Percentiles rank a stretch among this genome's conserved stretches.
These are phyloP conservation scores for Castanea crenata DNA, from an alignment of 306 rosid species.

Conservation along the genomic window DNA sequence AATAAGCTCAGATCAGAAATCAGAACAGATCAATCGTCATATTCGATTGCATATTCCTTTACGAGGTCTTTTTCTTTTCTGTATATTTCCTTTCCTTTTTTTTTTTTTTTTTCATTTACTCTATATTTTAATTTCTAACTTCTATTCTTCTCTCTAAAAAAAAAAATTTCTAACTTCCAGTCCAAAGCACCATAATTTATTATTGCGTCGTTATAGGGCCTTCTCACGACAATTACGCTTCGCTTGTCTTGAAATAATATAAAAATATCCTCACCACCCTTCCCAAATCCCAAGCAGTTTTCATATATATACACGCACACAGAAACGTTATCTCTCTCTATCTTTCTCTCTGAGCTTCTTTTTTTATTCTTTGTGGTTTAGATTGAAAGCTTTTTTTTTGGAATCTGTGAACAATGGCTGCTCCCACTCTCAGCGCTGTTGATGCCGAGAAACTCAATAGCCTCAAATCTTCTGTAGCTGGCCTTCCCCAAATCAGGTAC, in stretches of 20 bases:
- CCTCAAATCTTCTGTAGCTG: constrained; percentile 67
- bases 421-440: constrained; percentile 48
- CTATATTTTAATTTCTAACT: too few species aligned
- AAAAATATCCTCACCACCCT: not conserved
- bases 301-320: not conserved
- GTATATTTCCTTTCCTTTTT: not conserved
- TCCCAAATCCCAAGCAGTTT: not conserved
- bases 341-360: not conserved
- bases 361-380: not conserved
- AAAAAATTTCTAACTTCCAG: too few species aligned
- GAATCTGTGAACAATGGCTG: constrained; percentile 44
- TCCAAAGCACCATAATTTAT: not conserved
- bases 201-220: not conserved
- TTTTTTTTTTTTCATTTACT: too few species aligned
- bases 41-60: constrained; percentile 41
- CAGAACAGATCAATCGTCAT: constrained; percentile 4
- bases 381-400: constrained; percentile 33
- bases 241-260: not conserved
- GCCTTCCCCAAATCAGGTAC: constrained; percentile 74
- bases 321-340: not conserved
- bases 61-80: not conserved
- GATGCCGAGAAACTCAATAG: constrained; percentile 48
- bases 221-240: not conserved
- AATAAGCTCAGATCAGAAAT: too few species aligned
- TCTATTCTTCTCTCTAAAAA: too few species aligned